Base-by-base conservation (phyloP, 2,329 filamentous ascomycete species). In the Hysterium pulicare region DNA sequence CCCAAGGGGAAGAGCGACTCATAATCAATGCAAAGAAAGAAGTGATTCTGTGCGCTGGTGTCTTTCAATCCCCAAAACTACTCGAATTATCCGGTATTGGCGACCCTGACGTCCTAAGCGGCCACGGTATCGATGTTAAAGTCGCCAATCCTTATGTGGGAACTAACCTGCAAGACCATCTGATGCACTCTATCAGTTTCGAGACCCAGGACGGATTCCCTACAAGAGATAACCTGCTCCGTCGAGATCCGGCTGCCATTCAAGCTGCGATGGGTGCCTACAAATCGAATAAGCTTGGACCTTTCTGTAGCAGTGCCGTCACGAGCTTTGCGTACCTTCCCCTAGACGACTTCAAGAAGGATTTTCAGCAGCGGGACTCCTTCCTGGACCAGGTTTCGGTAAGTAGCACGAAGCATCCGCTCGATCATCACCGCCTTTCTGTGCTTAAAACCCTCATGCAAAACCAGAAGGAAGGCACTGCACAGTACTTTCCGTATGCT, bases 371-470 rank as follows among this genome's bases (percentile, higher is more conserved):
- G 3, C n/a, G n/a, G 10, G 11, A 26, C 11, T 7, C 6, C 6
- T 11, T 31, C 11, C 30, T 47, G 11, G 19, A 35, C 7, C 8
- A 7, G 5, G 33, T 44, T 21, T 19, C 31, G 15, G 19, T 24
- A 13, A 30, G 7, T 11, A 6, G 9, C 21, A 19, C 23, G 11
- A 41, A 24, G 21, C 49, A 52, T 36, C 44, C 49, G 19, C 41
- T 48, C n/a, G 44, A 48, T 68, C 38, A 54, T 73, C 38, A 49
- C 48, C 33, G 54, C 67, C 10, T 38, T 28, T 6, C 20, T 11
- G 4, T 28, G 21, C 39, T 47, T n/a, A 11, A 19, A 40, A 35
- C 42, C 15, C 40, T 58, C 65, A 8, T 65, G 62, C 1, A 59
- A 66, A 49, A 44, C 13, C 23, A 20, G 3, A 26, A 45, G 13